Percentiles rank a stretch among this genome's conserved stretches.
These are phyloP conservation scores for Monosporozyma aerobia DNA, from an alignment of 805 yeast species.

Conservation along the genomic window DNA sequence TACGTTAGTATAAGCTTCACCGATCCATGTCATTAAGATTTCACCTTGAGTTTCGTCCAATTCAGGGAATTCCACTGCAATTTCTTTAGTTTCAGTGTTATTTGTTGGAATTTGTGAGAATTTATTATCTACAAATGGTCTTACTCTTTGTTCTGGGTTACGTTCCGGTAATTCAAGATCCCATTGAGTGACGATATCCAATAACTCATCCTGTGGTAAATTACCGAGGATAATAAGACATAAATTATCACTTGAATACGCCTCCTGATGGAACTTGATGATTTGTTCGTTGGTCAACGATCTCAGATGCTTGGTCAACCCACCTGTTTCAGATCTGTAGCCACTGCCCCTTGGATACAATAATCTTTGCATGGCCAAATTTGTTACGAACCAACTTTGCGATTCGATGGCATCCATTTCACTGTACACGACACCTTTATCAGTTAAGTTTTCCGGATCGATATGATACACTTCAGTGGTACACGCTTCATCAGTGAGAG, in stretches of 20 bases:
- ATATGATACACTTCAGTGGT: constrained; percentile 91
- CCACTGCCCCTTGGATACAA: constrained; percentile 57
- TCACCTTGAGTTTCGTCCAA: constrained; percentile 80
- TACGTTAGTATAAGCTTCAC: constrained; percentile 51
- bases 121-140: constrained; percentile 73
- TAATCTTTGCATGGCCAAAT: constrained; percentile 49
- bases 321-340: constrained; percentile 91
- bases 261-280: constrained; percentile 56
- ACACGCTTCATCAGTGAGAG: constrained; percentile 82
- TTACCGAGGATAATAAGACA: constrained; percentile 81
- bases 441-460: constrained; percentile 73
- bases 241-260: constrained; percentile 77
- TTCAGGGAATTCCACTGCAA: constrained; percentile 74
- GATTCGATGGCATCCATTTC: constrained; percentile 94
- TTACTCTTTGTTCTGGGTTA: constrained; percentile 24
- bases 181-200: constrained; percentile 49
- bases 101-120: constrained; percentile 38
- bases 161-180: constrained; percentile 46
- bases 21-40: constrained; percentile 66
- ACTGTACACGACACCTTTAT: constrained; percentile 92
- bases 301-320: constrained; percentile 69
- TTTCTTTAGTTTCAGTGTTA: constrained; percentile 34
- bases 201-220: constrained; percentile 64
- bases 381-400: constrained; percentile 60
- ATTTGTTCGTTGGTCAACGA: constrained; percentile 65